Conservation (phyloP, 169 alveolate genomes). For the Cryptosporidium sp. region DNA sequence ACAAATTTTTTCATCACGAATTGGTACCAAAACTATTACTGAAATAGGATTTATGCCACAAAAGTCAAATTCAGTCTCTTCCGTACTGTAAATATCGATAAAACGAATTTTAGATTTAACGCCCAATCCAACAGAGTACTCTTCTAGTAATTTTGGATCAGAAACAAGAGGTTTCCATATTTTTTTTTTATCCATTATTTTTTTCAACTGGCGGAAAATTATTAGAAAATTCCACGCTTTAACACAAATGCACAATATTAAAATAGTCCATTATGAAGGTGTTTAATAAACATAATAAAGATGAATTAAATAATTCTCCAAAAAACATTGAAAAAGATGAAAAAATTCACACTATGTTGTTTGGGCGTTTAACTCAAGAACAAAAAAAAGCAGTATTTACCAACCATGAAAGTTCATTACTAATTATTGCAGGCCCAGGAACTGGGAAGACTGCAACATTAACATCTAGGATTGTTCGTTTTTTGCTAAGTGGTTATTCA, state of each 20-base stretch:
- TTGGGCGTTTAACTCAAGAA: conserved; percentile 80
- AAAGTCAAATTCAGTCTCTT: conserved; percentile 17
- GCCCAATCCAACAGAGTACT: conserved; percentile 15
- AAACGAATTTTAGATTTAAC: conserved; percentile 8
- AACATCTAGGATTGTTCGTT: conserved; percentile 82
- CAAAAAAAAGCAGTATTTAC: conserved; percentile 81
- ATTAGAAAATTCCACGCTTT: neutral
- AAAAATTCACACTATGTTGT: conserved; percentile 69
- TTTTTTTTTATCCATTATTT: neutral
- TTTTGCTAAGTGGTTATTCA: conserved; percentile 76
- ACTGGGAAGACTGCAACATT: conserved; percentile 86
- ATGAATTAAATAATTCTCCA: neutral
- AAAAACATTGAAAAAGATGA: neutral
- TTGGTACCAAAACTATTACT: conserved; percentile 20
- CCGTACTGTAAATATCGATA: conserved; percentile 11
- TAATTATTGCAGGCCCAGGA: conserved; percentile 87
- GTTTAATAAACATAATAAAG: neutral
- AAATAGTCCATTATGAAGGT: neutral
- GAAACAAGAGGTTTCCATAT: conserved; percentile 48
- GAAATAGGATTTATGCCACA: neutral
- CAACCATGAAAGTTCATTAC: conserved; percentile 77
- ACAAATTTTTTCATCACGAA: neutral
- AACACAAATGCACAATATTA: neutral
- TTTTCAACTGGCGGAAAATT: neutral
- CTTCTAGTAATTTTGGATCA: conserved; percentile 18